Evolutionary conservation across 352 stramenopile genomes (phyloP), one percentile per base, ranked within the genome.

Genomic region (Pythium monospermum): DNA sequence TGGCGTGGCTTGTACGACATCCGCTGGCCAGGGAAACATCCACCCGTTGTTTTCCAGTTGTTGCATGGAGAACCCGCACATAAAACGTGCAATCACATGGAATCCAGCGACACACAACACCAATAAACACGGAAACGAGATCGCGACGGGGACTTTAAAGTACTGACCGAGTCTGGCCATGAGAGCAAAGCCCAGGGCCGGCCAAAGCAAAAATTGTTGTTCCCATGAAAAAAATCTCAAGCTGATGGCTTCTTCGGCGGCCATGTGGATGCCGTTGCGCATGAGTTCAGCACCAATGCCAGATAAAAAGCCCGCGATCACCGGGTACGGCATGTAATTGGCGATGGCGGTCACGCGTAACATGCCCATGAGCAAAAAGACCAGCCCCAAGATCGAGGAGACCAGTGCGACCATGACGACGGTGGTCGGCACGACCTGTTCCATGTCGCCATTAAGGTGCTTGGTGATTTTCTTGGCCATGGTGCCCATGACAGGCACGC

Each of bases 241-340:
- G 4, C 73, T 75, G 31, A 86, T 61, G 5, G 68, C 70, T 23
- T 85, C 69, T 40, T 70, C 78, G 0, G 82, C 75, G 0, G 79
- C 80, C 75, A 90, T 87, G 60, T 92, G 76, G 38, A 92, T 64
- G 27, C 82, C 82, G 55, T 92, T 88, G 40, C 79, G 83, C 51
- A 92, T 77, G 30, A 92, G 57, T 16, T 87, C 70, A 1, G 73
- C 82, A 42, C 82, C 82, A 48, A 92, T 88, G 10, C 82, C 82
- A 7, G 82, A 88, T 3, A 92, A 56, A 51, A 92, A 92, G 0
- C 82, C 82, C 12, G 82, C 76, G 64, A 92, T 90, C 2, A 92
- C 78, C 44, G 82, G 82, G 37, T 87, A 92, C 33, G 82, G 82
- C 66, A 90, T 87, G 59, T 92, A 92, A 48, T 92, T 89, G 8